These are phyloP conservation scores for Monosporascus sp. DNA, from an alignment of 2,329 filamentous ascomycete species.

Conservation along the genomic window DNA sequence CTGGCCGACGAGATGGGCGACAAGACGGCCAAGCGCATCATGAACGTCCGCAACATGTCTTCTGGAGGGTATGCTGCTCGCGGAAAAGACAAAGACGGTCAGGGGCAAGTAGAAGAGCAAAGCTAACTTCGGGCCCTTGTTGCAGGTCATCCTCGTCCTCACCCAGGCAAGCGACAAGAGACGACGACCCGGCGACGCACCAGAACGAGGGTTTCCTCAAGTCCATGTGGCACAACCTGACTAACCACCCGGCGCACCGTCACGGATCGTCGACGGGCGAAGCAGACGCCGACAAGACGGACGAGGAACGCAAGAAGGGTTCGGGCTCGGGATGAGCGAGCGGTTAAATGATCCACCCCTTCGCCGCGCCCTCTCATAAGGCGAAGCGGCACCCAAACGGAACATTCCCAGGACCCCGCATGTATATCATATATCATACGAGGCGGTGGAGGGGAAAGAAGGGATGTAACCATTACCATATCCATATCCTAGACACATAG, in stretches of 20 bases:
- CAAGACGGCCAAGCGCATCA: conserved; percentile 83
- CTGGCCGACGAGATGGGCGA: conserved; percentile 94
- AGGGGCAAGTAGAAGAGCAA: neutral
- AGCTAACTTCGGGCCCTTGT: conserved; percentile 9
- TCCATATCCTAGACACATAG: neutral
- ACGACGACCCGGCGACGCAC: conserved; percentile 44
- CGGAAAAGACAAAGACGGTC: neutral
- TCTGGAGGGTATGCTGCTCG: no score
- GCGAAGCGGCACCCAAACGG: no score
- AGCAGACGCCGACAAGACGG: conserved; percentile 16
- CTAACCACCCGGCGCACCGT: conserved; percentile 62
- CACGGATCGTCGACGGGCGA: conserved; percentile 15
- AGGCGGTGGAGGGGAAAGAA: neutral
- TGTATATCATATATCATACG: neutral
- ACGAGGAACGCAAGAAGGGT: conserved; percentile 22
- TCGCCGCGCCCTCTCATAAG: no score
- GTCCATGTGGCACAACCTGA: conserved; percentile 87
- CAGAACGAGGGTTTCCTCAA: conserved; percentile 88
- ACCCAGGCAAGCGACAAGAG: conserved; percentile 15
- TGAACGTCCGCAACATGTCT: conserved; percentile 62
- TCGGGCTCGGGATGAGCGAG: conserved; percentile 19
- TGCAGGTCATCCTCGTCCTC: conserved; percentile 12
- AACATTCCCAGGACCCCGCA: no score
- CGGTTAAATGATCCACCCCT: neutral
- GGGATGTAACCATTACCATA: neutral